These are phyloP conservation scores for Roridomyces roridus DNA, from an alignment of 768 basidiomycete species.

Conservation along the genomic window DNA sequence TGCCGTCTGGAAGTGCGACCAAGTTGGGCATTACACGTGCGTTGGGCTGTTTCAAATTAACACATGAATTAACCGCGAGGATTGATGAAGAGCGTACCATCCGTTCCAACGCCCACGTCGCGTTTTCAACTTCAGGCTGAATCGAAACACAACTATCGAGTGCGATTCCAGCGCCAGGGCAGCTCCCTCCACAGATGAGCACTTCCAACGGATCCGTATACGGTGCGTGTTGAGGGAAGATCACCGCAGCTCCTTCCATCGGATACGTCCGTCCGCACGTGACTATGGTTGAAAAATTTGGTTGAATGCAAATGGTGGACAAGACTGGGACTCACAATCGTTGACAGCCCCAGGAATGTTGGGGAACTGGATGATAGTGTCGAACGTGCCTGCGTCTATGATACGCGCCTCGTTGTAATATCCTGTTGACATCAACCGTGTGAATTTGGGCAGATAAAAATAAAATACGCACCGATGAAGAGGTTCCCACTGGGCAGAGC, in stretches of 20 bases:
- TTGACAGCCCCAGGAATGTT: constrained; percentile 80
- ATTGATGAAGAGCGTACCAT: no score
- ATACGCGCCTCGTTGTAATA: constrained; percentile 87
- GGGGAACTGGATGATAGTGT: constrained; percentile 63
- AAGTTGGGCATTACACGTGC: constrained; percentile 79
- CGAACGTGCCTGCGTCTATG: constrained; percentile 68
- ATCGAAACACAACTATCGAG: constrained; percentile 78
- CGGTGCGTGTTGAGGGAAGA: constrained; percentile 74
- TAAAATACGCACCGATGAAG: constrained; percentile 64
- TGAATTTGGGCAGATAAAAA: not conserved
- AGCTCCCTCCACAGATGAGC: constrained; percentile 80
- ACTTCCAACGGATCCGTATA: constrained; percentile 76
- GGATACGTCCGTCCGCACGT: constrained; percentile 82
- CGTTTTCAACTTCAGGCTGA: constrained; percentile 63
- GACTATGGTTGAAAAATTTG: constrained; percentile 38
- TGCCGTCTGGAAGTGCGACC: constrained; percentile 63
- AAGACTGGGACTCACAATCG: constrained; percentile 48
- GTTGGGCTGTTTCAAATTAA: constrained; percentile 53
- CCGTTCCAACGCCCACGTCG: constrained; percentile 76
- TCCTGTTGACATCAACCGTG: constrained; percentile 40
- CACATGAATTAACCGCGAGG: no score
- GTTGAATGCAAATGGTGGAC: not conserved
- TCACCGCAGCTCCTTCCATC: constrained; percentile 70
- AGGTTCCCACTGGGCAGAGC: constrained; percentile 73
- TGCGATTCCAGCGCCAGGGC: constrained; percentile 53